Evolutionary conservation across 495 filamentous ascomycete species (phyloP).

Genomic region (Aspergillus baeticus): DNA sequence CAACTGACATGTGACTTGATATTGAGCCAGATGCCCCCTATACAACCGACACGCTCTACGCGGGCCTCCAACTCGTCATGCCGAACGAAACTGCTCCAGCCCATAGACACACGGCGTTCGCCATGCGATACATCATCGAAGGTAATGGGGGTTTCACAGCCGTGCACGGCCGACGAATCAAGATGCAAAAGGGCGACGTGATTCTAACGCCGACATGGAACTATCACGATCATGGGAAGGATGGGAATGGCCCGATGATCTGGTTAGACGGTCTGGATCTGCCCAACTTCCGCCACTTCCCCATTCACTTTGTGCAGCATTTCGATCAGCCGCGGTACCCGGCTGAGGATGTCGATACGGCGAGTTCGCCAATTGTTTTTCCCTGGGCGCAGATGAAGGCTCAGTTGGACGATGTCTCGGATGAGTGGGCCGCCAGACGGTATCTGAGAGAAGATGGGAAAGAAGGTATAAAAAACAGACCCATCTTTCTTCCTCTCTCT

Average conservation of each 20-base stretch:
- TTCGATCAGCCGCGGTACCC: conserved; percentile 43
- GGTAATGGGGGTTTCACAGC: conserved; percentile 49
- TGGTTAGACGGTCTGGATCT: conserved; percentile 52
- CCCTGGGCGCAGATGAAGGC: conserved; percentile 39
- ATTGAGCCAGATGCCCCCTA: conserved; percentile 36
- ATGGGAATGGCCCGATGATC: conserved; percentile 49
- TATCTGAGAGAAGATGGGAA: conserved; percentile 34
- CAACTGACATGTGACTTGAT: too few species aligned
- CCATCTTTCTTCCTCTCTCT: too few species aligned
- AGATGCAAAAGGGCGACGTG: conserved; percentile 48
- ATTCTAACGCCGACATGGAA: conserved; percentile 53
- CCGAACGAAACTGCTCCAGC: conserved; percentile 48
- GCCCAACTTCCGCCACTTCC: conserved; percentile 43
- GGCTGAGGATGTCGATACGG: conserved; percentile 34
- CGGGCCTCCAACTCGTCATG: conserved; percentile 50
- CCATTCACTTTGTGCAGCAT: conserved; percentile 50
- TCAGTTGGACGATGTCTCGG: conserved; percentile 23
- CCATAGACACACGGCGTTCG: conserved; percentile 50
- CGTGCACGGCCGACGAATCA: conserved; percentile 44
- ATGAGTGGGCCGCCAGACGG: conserved; percentile 25
- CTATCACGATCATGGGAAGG: conserved; percentile 52
- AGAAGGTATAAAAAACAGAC: too few species aligned
- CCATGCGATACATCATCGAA: conserved; percentile 52
- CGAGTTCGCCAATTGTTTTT: conserved; percentile 37
- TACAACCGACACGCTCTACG: conserved; percentile 53